These are phyloP conservation scores for Iris macrosiphon DNA, from an alignment of 106 monocot genomes.

Conservation along the genomic window DNA sequence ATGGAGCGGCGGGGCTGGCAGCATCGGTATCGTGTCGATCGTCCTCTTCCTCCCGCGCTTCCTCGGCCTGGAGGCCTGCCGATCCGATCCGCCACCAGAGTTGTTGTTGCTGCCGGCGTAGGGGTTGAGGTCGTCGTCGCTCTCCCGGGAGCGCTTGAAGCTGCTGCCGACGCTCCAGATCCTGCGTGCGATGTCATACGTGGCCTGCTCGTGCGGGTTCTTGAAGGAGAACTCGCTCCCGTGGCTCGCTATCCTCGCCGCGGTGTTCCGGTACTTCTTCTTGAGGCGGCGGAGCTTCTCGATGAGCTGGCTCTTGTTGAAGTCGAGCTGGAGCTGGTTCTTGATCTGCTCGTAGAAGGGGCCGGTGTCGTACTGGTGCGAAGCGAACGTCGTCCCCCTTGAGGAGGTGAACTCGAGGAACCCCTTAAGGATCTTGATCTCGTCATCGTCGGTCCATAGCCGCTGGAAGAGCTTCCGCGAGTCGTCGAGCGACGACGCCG, in stretches of 20 bases:
- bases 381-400: constrained; percentile 68
- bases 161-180: constrained; percentile 60
- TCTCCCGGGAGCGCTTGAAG: constrained; percentile 22
- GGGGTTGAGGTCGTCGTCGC: constrained; percentile 18
- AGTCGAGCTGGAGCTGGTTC: constrained; percentile 71
- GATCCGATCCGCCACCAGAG: neutral
- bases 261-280: constrained; percentile 90
- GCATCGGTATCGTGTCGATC: constrained; percentile 2
- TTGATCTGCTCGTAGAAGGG: constrained; percentile 98
- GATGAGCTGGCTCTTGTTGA: constrained; percentile 92
- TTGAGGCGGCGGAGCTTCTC: constrained; percentile 97
- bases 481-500: constrained; percentile 23
- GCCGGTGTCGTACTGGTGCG: constrained; percentile 93
- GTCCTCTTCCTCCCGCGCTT: constrained; percentile 10
- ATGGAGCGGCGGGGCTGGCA: neutral
- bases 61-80: neutral
- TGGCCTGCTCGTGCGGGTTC: constrained; percentile 70
- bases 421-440: constrained; percentile 70
- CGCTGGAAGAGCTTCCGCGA: constrained; percentile 84
- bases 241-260: constrained; percentile 33
- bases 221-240: constrained; percentile 60
- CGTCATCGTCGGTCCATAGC: constrained; percentile 95
- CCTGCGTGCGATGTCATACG: constrained; percentile 71
- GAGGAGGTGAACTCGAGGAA: constrained; percentile 83
- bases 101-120: neutral